Percentiles rank a stretch among this genome's conserved stretches.
Evolutionary conservation across 2,329 filamentous ascomycete species (phyloP).

Genomic region (Aspergillus ochraceus): DNA sequence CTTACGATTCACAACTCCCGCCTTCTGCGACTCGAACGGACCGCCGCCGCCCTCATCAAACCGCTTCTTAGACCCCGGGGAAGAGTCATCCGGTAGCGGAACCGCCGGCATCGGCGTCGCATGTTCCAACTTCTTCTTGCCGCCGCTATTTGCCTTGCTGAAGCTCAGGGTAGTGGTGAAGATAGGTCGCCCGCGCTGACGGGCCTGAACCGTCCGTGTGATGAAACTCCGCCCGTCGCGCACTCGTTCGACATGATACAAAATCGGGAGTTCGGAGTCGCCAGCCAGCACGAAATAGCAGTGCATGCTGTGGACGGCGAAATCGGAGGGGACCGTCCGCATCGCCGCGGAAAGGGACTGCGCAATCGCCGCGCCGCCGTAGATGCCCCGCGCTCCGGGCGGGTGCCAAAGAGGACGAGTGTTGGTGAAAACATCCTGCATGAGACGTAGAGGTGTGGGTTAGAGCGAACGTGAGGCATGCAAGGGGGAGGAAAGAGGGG

Average conservation of each 20-base stretch:
- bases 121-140: slow-evolving; percentile 63
- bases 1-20: slow-evolving; percentile 58
- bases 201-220: slow-evolving; percentile 92
- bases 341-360: slow-evolving; percentile 88
- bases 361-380: slow-evolving; percentile 88
- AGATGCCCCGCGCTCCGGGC: slow-evolving; percentile 87
- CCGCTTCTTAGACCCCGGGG: slow-evolving; percentile 29
- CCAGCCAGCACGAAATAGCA: slow-evolving; percentile 98
- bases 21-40: slow-evolving; percentile 60
- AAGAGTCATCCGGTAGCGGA: slow-evolving; percentile 40
- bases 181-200: slow-evolving; percentile 83
- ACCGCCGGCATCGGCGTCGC: slow-evolving; percentile 60
- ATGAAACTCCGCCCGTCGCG: slow-evolving; percentile 87
- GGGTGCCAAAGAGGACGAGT: slow-evolving; percentile 90
- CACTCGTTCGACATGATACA: slow-evolving; percentile 94
- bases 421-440: slow-evolving; percentile 92
- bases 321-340: slow-evolving; percentile 75
- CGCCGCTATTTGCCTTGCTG: slow-evolving; percentile 59
- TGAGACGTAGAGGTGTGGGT: not conserved
- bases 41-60: slow-evolving; percentile 33
- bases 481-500: not conserved
- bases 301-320: slow-evolving; percentile 93
- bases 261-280: slow-evolving; percentile 76
- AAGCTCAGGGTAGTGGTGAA: slow-evolving; percentile 96
- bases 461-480: slow-evolving; percentile 1